A percentile compares a stretch with the other conserved stretches of the same genome.
Conservation (phyloP, 306 rosid genomes). For the Psophocarpus tetragonolobus region DNA sequence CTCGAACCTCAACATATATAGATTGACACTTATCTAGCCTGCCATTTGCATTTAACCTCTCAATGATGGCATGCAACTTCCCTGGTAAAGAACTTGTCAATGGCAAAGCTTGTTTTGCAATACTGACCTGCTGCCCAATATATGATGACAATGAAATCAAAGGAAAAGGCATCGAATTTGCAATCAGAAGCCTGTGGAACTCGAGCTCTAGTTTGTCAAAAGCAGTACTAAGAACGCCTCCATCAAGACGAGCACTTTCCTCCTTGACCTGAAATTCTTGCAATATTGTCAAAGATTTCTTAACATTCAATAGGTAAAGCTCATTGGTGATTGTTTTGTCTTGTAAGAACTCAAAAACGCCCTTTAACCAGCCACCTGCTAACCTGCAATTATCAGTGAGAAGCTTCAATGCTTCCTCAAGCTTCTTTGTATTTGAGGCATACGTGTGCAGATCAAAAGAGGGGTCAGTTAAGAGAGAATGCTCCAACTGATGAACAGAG, state of each 20-base stretch:
- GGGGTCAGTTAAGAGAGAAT: conserved; percentile 44
- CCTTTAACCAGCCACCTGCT: conserved; percentile 67
- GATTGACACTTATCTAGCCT: conserved; percentile 56
- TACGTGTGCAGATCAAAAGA: conserved; percentile 54
- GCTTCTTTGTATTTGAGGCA: conserved; percentile 52
- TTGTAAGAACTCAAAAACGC: conserved; percentile 46
- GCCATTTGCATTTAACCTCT: conserved; percentile 54
- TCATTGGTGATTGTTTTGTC: conserved; percentile 42
- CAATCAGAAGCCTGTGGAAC: conserved; percentile 56
- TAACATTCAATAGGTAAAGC: conserved; percentile 45
- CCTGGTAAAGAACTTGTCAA: conserved; percentile 44
- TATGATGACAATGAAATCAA: conserved; percentile 42
- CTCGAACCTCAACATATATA: conserved; percentile 59
- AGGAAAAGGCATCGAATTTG: conserved; percentile 43
- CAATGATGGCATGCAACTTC: conserved; percentile 54
- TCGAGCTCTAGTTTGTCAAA: conserved; percentile 67
- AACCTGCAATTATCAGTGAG: conserved; percentile 67
- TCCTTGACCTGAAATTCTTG: conserved; percentile 51
- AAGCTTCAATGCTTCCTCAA: conserved; percentile 74
- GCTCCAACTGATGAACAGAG: conserved; percentile 59
- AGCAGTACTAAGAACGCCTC: conserved; percentile 76
- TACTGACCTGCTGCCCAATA: conserved; percentile 25
- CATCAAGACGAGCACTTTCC: conserved; percentile 41
- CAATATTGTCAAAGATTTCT: conserved; percentile 52
- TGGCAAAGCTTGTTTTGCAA: conserved; percentile 35